Evolutionary conservation across 768 basidiomycete genomes (phyloP), one percentile per base, ranked within the genome.

Genomic region (Agrocybe praecox): DNA sequence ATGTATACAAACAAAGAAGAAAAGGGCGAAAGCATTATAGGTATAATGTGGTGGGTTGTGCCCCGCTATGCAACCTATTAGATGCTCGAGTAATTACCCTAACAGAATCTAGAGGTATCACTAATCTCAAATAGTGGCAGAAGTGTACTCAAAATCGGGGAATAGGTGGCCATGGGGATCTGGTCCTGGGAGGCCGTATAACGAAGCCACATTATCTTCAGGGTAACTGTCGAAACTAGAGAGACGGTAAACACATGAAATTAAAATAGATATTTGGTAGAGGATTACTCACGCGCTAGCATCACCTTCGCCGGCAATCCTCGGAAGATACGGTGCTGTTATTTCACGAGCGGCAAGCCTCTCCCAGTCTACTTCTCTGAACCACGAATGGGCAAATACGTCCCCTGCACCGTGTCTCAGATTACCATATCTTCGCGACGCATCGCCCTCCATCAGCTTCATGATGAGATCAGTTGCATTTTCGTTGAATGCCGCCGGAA

Each of bases 381-480:
- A 98, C 96, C 96, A 98, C 2, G 84, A 83, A 69, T 98, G 96
- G 17, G 85, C 83, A 69, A 96, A 96, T 32, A 98, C 94, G 70
- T 98, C 96, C 26, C 86, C 88, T 6, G 89, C 90, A 18, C 95
- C 96, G 63, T 94, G 85, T 49, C 81, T 80, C 75, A 98, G 68
- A 74, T 98, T 98, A 0, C 96, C 96, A 61, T 92, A 89, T 11
- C 96, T 86, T 67, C 90, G 87, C 15, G 89, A 88, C 2, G 95
- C 87, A 66, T 99, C 93, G 34, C 84, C 77, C 59, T 96, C 95
- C 81, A 98, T 88, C 63, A 98, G 82, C 66, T 94, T 91, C 60
- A 90, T 76, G 56, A 99, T 96, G 26, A 99, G 79, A 69, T 97
- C 92, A 34, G 85, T 91, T 17, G 94, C 96, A 55, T 87, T 82